Conservation (phyloP, 148 eudicot genomes). For the Talinum fruticosum region DNA sequence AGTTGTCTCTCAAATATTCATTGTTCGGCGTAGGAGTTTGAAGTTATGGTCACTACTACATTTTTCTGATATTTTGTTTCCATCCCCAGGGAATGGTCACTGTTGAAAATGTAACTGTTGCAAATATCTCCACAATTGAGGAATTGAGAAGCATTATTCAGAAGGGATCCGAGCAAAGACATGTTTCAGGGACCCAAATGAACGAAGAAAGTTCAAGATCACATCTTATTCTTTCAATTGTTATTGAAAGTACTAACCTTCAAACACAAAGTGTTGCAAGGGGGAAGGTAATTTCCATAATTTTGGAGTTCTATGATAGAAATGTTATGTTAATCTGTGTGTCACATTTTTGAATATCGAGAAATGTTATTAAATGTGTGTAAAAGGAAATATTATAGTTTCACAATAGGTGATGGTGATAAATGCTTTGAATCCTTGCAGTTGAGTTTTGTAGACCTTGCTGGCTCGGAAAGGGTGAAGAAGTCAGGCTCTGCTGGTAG, state of each 20-base stretch:
- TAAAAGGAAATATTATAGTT: background rate
- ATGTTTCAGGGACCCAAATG: slow-evolving; percentile 93
- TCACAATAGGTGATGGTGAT: background rate
- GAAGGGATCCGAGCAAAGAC: slow-evolving; percentile 89
- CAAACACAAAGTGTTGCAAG: slow-evolving; percentile 92
- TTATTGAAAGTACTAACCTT: slow-evolving; percentile 91
- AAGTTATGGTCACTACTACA: background rate
- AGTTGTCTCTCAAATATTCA: background rate
- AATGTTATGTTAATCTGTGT: background rate
- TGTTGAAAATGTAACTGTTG: slow-evolving; percentile 74
- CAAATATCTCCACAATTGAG: slow-evolving; percentile 60
- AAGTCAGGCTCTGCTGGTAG: slow-evolving; percentile 90
- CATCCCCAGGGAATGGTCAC: slow-evolving; percentile 81
- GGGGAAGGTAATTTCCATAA: slow-evolving; percentile 65
- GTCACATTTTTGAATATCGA: background rate
- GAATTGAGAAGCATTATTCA: slow-evolving; percentile 70
- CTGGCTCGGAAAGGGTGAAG: slow-evolving; percentile 97
- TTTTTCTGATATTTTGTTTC: background rate
- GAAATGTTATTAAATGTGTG: background rate
- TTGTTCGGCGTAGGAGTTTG: no score
- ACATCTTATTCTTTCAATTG: slow-evolving; percentile 81
- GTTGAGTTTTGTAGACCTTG: slow-evolving; percentile 98
- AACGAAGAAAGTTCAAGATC: slow-evolving; percentile 97
- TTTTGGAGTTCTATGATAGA: background rate
- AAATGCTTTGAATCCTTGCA: slow-evolving; percentile 28